A percentile compares a stretch with the other conserved stretches of the same genome.
Conservation (phyloP, 345 rosid genomes). For the Salix viminalis region DNA sequence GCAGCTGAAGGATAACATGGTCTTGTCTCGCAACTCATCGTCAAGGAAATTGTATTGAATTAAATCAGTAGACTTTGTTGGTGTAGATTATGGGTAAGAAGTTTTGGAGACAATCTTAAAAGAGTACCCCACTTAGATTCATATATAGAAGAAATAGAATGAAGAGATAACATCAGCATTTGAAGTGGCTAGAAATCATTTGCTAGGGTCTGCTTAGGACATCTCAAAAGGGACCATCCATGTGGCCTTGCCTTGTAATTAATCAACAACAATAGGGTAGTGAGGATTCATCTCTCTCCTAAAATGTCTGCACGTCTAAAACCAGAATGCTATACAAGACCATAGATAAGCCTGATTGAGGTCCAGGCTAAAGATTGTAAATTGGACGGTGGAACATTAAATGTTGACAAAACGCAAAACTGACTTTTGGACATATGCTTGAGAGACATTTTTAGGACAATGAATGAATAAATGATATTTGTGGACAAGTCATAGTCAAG, state of each 20-base stretch:
- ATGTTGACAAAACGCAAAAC: not conserved
- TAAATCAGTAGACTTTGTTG: not conserved
- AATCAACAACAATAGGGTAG: not conserved
- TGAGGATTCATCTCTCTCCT: not conserved
- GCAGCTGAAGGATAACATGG: constrained; percentile 31
- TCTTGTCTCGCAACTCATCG: constrained; percentile 21
- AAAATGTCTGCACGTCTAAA: not conserved
- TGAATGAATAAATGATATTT: too few species aligned
- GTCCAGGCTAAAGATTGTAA: not conserved
- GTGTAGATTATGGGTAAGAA: not conserved
- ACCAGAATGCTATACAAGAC: not conserved
- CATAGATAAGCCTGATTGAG: not conserved
- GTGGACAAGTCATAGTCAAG: too few species aligned
- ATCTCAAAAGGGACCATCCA: constrained; percentile 3
- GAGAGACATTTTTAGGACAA: too few species aligned
- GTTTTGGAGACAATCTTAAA: not conserved
- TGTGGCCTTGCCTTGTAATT: constrained; percentile 8
- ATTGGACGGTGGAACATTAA: not conserved
- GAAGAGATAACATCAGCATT: not conserved
- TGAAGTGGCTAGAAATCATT: not conserved
- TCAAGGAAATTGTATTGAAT: not conserved
- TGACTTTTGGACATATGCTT: not conserved
- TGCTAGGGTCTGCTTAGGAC: not conserved
- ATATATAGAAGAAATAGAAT: not conserved
- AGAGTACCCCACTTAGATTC: too few species aligned